phyloP scores from a whole-genome alignment of 306 rosid genomes.

The Rosa chinensis region DNA sequence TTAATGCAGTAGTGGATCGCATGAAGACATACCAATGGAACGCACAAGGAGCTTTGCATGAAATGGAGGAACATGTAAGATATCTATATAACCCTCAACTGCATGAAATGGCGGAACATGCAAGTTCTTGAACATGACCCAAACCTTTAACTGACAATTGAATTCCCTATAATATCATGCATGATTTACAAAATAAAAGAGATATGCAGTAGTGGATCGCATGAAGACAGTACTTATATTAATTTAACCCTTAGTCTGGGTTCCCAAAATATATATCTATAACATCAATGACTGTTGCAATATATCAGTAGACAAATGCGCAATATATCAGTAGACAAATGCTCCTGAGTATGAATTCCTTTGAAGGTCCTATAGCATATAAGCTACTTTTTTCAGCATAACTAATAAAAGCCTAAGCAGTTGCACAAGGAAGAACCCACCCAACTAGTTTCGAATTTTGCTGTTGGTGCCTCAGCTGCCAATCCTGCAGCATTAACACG shows the following conservation, averaged over 20 bases:
- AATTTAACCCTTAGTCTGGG: not conserved
- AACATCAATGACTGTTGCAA: not conserved
- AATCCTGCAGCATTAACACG: slow-evolving; percentile 37
- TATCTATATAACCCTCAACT: too few species aligned
- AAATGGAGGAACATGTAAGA: too few species aligned
- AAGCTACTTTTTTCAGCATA: not conserved
- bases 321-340: not conserved
- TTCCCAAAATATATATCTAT: slow-evolving; percentile 9
- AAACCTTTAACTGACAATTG: too few species aligned
- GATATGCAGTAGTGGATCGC: not conserved
- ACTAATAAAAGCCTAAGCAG: slow-evolving; percentile 23
- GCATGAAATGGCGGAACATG: too few species aligned
- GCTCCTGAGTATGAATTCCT: not conserved
- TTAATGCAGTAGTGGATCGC: too few species aligned
- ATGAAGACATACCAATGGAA: too few species aligned
- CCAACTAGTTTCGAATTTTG: slow-evolving; percentile 24
- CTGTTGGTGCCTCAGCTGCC: slow-evolving; percentile 32
- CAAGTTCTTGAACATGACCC: too few species aligned
- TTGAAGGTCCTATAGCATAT: slow-evolving; percentile 10
- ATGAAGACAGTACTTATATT: not conserved
- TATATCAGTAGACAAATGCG: not conserved
- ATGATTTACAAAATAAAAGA: not conserved
- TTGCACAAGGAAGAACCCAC: slow-evolving; percentile 43
- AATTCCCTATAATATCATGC: not conserved
- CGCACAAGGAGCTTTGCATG: too few species aligned